Evolutionary conservation across 2,329 filamentous ascomycete genomes (phyloP).

Genomic region (Penicillium sp.): DNA sequence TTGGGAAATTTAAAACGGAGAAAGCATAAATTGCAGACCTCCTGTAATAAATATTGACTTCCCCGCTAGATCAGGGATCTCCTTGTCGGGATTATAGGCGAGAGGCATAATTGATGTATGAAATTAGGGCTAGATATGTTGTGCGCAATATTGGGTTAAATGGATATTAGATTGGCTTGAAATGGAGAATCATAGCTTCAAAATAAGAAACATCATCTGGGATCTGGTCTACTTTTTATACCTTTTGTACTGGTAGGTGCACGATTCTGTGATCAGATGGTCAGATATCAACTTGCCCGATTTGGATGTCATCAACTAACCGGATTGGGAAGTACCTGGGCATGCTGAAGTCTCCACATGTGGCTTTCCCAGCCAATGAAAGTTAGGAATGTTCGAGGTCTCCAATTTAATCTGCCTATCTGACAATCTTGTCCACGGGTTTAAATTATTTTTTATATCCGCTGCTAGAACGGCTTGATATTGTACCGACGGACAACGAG

Average conservation of each 20-base stretch:
- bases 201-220: too few relatives aligned
- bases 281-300: not conserved
- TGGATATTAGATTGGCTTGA: not conserved
- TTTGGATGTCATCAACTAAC: too few relatives aligned
- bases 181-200: not conserved
- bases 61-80: slow-evolving; percentile 40
- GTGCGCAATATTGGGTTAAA: not conserved
- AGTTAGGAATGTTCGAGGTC: not conserved
- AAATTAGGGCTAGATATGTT: not conserved
- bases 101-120: not conserved
- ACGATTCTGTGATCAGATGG: not conserved
- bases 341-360: not conserved
- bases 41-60: slow-evolving; percentile 52
- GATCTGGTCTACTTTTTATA: not conserved
- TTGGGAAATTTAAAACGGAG: not conserved
- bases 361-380: not conserved
- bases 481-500: not conserved
- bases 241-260: not conserved
- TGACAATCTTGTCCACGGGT: not conserved
- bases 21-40: slow-evolving; percentile 24
- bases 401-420: not conserved
- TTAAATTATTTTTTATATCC: not conserved
- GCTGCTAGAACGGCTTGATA: not conserved
- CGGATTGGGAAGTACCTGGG: not conserved
- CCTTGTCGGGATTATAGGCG: slow-evolving; percentile 31